Base-by-base conservation (phyloP, 805 yeast species). In the Starmerella stigmatis region DNA sequence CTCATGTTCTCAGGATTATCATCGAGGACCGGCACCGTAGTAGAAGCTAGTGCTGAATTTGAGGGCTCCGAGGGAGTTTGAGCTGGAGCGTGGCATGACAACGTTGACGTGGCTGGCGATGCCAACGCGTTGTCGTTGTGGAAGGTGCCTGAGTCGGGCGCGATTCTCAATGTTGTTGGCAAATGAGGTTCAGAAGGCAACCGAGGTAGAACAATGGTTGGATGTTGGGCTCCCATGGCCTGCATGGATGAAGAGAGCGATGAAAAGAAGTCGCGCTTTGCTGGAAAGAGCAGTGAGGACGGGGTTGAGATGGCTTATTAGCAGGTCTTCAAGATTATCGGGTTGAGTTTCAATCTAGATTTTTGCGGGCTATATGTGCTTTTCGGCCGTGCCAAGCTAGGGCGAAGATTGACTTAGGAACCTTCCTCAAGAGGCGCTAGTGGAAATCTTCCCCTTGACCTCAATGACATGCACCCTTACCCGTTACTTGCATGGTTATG, bases 341-440 rank as follows among this genome's bases (percentile, higher is more conserved):
- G 37, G 4, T 12, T 33, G 27, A 22, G 26, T 22, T 25, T 25
- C 40, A 36, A 36, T 36, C 40, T 36, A 36, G 40, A 36, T 36
- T 36, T 36, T 36, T 12, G 15, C 21, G 3, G 30, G 28, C 30
- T 10, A 13, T 23, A 5, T 23, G 30, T 23, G 40, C 40, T 25
- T 25, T 36, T 25, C 16, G 16, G 11, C 21, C 12, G 20, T 6
- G 17, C 16, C 26, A 30, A 16, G 21, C 21, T 30, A 36, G 40
- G 40, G 40, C n/a, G 25, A n/a, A 36, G 40, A 36, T 36, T 36
- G 40, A 16, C 40, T 36, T 25, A 3, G 15, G 30, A 36, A 36
- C 25, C 40, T 36, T 36, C 25, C 40, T 21, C 21, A 16, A 15
- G 23, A 11, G 22, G 40, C 30, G 13, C 9, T 23, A 4, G 9